Evolutionary conservation across 495 filamentous ascomycete species (phyloP).

Genomic region (Penicillium lagena): DNA sequence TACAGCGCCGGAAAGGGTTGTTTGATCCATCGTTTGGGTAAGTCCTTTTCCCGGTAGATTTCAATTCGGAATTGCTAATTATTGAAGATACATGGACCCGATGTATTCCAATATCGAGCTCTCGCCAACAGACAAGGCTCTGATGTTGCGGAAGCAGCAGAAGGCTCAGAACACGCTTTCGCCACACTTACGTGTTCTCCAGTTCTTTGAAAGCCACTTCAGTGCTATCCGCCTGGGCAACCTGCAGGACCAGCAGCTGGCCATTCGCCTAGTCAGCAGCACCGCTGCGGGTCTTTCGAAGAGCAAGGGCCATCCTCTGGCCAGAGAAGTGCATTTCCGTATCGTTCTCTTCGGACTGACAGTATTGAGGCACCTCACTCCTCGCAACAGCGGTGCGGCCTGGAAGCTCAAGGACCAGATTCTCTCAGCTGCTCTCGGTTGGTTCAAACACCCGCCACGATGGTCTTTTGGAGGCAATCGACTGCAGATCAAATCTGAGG

Average conservation of each 20-base stretch:
- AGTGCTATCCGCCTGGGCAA: constrained; percentile 80
- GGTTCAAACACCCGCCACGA: constrained; percentile 77
- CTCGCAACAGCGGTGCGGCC: constrained; percentile 49
- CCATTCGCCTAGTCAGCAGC: constrained; percentile 68
- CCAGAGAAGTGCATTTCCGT: constrained; percentile 85
- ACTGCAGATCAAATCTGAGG: constrained; percentile 88
- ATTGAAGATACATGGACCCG: constrained; percentile 67
- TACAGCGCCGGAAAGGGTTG: constrained; percentile 67
- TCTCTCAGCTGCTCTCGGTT: constrained; percentile 74
- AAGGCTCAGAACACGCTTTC: constrained; percentile 70
- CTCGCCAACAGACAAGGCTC: constrained; percentile 76
- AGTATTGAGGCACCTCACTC: constrained; percentile 63
- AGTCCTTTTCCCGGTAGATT: constrained; percentile 11
- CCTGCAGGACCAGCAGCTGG: constrained; percentile 69
- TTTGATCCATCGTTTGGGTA: constrained; percentile 69
- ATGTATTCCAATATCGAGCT: constrained; percentile 90
- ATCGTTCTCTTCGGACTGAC: constrained; percentile 74
- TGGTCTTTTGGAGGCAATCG: constrained; percentile 97
- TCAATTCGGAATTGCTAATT: constrained; percentile 3
- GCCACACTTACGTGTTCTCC: constrained; percentile 78
- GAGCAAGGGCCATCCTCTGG: constrained; percentile 73
- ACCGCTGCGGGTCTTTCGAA: constrained; percentile 66
- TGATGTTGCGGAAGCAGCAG: constrained; percentile 68
- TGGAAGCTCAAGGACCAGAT: constrained; percentile 84
- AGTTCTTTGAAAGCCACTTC: constrained; percentile 90